A percentile compares a stretch with the other conserved stretches of the same genome.
phyloP scores from a whole-genome alignment of 768 basidiomycete genomes.

The Boletus sp. region DNA sequence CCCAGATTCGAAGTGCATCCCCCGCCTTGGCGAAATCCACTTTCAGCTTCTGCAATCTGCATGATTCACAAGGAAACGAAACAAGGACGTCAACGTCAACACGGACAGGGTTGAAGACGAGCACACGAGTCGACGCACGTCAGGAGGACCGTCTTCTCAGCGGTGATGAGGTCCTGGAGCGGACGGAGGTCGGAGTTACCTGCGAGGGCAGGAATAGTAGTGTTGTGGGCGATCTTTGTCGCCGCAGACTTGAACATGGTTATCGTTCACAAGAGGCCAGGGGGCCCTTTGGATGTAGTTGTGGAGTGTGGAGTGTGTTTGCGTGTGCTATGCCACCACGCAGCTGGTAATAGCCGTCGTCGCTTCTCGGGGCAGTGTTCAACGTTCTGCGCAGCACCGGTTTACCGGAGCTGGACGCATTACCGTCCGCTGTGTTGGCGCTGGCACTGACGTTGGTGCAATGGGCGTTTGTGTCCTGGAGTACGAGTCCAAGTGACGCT shows the following conservation, averaged over 20 bases:
- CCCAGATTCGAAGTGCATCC: conserved; percentile 72
- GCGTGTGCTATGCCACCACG: not conserved
- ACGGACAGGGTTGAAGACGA: not conserved
- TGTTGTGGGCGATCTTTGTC: conserved; percentile 85
- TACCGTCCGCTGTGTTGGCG: too few species aligned
- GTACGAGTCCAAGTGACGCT: too few species aligned
- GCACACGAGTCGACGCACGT: conserved; percentile 47
- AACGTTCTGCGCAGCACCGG: too few species aligned
- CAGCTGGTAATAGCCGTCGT: too few species aligned
- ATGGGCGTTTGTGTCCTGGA: too few species aligned
- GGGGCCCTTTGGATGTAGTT: not conserved
- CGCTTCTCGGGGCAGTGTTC: too few species aligned
- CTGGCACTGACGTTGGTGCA: too few species aligned
- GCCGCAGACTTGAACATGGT: conserved; percentile 76
- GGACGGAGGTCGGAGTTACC: conserved; percentile 76
- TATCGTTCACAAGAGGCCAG: conserved; percentile 4
- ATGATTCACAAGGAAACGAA: not conserved
- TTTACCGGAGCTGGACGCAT: too few species aligned
- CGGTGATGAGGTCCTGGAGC: conserved; percentile 84
- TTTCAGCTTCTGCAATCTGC: conserved; percentile 63
- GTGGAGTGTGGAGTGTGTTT: conserved; percentile 7
- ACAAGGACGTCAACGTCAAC: not conserved
- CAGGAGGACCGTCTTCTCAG: conserved; percentile 78
- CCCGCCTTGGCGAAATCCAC: conserved; percentile 64
- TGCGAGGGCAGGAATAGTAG: conserved; percentile 67